Conservation (phyloP, 129 eudicot species). For the Scalesia atractyloides region DNA sequence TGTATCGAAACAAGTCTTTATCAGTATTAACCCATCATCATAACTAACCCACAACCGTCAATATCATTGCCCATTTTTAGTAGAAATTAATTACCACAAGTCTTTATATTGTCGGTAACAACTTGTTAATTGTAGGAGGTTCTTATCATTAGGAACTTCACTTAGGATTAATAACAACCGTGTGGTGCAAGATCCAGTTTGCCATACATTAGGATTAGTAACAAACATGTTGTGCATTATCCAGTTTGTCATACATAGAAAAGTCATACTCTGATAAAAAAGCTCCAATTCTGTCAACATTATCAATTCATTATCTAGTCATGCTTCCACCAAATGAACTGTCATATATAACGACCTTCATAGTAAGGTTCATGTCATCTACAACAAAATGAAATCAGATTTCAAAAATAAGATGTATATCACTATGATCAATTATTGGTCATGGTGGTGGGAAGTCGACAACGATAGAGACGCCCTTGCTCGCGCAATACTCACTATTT, state of each 20-base stretch:
- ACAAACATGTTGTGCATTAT: too few relatives aligned
- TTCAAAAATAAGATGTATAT: background rate
- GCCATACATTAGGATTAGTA: too few relatives aligned
- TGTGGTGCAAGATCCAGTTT: too few relatives aligned
- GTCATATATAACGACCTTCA: background rate
- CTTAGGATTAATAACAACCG: too few relatives aligned
- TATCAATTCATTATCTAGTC: background rate
- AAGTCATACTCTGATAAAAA: background rate
- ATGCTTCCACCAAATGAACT: background rate
- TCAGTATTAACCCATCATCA: too few relatives aligned
- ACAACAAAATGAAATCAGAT: background rate
- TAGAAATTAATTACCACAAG: too few relatives aligned
- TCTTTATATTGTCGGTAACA: too few relatives aligned
- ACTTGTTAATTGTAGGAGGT: too few relatives aligned
- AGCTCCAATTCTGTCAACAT: background rate
- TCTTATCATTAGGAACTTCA: too few relatives aligned
- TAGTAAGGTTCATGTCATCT: background rate
- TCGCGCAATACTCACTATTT: slow-evolving; percentile 26
- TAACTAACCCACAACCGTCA: too few relatives aligned
- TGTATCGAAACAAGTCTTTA: too few relatives aligned
- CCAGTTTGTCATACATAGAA: background rate
- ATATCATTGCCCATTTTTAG: too few relatives aligned
- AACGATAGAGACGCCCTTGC: slow-evolving; percentile 19
- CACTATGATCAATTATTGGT: slow-evolving; percentile 24
- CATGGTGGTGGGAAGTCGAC: slow-evolving; percentile 39